Base-by-base conservation (phyloP, 78 protist species). In the Protostelium mycophagum region DNA sequence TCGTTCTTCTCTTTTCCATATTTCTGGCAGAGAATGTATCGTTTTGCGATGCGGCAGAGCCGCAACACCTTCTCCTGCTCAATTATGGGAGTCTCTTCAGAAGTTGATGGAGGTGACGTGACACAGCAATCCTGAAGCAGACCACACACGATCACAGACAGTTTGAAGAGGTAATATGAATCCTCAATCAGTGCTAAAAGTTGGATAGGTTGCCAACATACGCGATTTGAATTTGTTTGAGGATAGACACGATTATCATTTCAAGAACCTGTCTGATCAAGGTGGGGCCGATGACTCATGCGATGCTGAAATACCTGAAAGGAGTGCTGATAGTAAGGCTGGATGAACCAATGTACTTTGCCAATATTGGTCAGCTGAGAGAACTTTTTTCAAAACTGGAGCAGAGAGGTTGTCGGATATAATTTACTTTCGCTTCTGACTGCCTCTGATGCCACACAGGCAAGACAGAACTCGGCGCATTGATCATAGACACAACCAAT, bases 211-310 rank as follows among this genome's bases (percentile, higher is more conserved):
- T 10, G 89, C 94, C 37, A 88, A 88, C 63, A 90, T 92, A 90
- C 94, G 92, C 29, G 94, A 92, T 16, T 90, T 91, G 86, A 92
- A 92, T 37, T 91, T 91, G 38, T 90, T 92, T 37, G 94, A 51
- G 5, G 73, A 51, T 16, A 51, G 16, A 51, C 73, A 51, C 73
- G 73, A 51, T 51, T 51, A 51, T 16, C 73, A 51, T 16, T 51
- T 51, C 16, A 16, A 25, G 31, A 51, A 51, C 73, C 16, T 51
- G 73, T 5, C 73, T 16, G 73, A 51, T 5, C 5, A 16, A 51
- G 73, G 73, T 51, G 73, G 16, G 16, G 73, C 5, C 73, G 73
- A 51, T 16, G 16, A n/a, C n/a, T n/a, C n/a, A n/a, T n/a, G n/a
- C n/a, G n/a, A n/a, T n/a, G n/a, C n/a, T n/a, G n/a, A n/a, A n/a